Base-by-base conservation (phyloP, 805 yeast genomes). In the Candida piceae region DNA sequence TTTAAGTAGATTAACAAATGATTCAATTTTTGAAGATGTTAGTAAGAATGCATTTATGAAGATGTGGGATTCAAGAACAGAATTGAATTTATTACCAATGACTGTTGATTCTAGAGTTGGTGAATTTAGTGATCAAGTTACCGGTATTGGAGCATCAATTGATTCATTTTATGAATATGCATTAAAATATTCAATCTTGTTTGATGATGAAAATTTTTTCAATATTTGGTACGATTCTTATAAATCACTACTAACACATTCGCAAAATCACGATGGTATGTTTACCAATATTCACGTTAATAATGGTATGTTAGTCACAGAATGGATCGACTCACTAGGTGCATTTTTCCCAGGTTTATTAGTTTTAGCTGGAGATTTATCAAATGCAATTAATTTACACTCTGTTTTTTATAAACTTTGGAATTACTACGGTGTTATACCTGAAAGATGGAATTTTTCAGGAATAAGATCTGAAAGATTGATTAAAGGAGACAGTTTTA, bases 111-210 rank as follows among this genome's bases (percentile, higher is more conserved):
- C 55, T 1, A 30, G 18, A n/a, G 18, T 37, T 0, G 50, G 66
- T 1, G 52, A 56, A 26, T 78, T 85, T 76, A 60, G 66, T 28
- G 81, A 81, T 38, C 55, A 70, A 0, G 60, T 78, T 28, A 76
- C 93, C 0, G 96, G 96, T 0, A 70, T 84, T 8, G 97, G 97
- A 2, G 97, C 97, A 0, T 83, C 95, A 2, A 74, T 86, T 12
- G 97, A 89, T 58, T 86, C 96, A 0, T 85, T 85, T 52, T 89
- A 81, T 55, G 97, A 89, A 53, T 85, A 88, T 58, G 84, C 95
- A 0, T 67, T 86, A 29, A 89, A 89, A 54, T 78, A 80, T 16
- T 66, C 88, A 2, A 71, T 89, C 9, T 53, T 89, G 11, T 86
- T 88, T 41, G 76, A 84, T 52, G 84, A 82, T 46, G 64, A 64